A percentile compares a stretch with the other conserved stretches of the same genome.
Conservation (phyloP, 495 filamentous ascomycete genomes). For the Podospora tetraspora region DNA sequence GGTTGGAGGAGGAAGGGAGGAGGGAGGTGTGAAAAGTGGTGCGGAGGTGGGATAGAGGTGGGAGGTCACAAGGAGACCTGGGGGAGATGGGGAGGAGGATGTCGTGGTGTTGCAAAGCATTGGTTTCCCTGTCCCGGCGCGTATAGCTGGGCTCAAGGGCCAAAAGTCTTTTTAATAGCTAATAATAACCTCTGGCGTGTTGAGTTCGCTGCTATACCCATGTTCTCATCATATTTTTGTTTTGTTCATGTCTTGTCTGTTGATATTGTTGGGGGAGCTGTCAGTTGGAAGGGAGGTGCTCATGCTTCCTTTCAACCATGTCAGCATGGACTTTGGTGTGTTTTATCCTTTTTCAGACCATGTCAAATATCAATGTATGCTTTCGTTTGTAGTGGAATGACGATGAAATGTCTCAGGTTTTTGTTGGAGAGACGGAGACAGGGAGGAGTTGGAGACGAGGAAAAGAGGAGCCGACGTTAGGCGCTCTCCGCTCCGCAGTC, state of each 20-base stretch:
- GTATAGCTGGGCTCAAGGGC: conserved; percentile 15
- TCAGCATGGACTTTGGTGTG: too few species aligned
- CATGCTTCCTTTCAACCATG: too few species aligned
- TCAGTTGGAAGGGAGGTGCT: too few species aligned
- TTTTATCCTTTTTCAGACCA: background rate
- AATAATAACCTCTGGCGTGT: conserved; percentile 34
- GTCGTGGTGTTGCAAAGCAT: conserved; percentile 5
- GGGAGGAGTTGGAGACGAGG: background rate
- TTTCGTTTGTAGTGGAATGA: background rate
- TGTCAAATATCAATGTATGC: background rate
- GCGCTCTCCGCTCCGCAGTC: background rate
- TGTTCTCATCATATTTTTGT: background rate
- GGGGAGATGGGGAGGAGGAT: background rate
- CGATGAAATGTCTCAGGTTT: too few species aligned
- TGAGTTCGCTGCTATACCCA: conserved; percentile 23
- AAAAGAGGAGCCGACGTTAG: background rate
- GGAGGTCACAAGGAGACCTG: background rate
- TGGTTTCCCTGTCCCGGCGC: conserved; percentile 7
- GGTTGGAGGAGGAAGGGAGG: conserved; percentile 2
- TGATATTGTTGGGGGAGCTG: too few species aligned
- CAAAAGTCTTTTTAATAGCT: conserved; percentile 28
- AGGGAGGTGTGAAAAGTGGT: background rate
- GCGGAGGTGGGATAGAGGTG: background rate
- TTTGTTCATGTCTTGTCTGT: background rate
- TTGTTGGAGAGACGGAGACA: background rate